Base-by-base conservation (phyloP, 257 asterid species). In the Solanum stenotomum region DNA sequence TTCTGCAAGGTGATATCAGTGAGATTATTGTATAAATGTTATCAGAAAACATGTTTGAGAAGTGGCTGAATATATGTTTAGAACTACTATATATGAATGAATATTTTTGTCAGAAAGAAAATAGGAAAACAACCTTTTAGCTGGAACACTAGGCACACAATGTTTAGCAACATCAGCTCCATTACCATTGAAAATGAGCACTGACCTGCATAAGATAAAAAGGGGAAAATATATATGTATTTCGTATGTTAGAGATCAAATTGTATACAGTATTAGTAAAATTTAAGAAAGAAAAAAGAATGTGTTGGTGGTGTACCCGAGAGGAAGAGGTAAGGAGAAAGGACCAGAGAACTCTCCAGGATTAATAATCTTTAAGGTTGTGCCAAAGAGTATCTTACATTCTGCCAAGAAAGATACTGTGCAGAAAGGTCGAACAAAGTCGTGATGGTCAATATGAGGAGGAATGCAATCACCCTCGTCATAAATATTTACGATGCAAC, bases 391-490 rank as follows among this genome's bases (percentile, higher is more conserved):
- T 49, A 96, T 95, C n/a, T 94, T 88, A 35, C 98, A 95, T 85
- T 95, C 97, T 13, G 95, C 92, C 72, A 96, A 93, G 84, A 96
- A 94, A 1, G 98, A 96, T 8, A 95, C 98, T 0, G 98, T 96
- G 88, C 98, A 94, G 85, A 96, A 96, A 40, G 99, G 99, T 42
- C 99, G 90, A 68, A 95, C 92, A 83, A 96, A 96, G 88, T 96
- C 99, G 18, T 93, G 98, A 91, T 94, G 94, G 85, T 96, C 99
- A 27, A 96, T 94, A 88, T 95, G 99, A 46, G 99, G 99, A 1
- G 99, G 99, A 92, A 96, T 96, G 70, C 99, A 95, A 89, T 96
- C 99, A 25, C 96, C 99, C 88, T 95, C 94, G 0, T 96, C 98
- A 25, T 96, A 96, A 27, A 96, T 95, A 88, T 96, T 96, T 87